Evolutionary conservation across 1,284 basidiomycete species (phyloP), one percentile per base, ranked within the genome.

Genomic region (Phellopilus nigrolimitatus): DNA sequence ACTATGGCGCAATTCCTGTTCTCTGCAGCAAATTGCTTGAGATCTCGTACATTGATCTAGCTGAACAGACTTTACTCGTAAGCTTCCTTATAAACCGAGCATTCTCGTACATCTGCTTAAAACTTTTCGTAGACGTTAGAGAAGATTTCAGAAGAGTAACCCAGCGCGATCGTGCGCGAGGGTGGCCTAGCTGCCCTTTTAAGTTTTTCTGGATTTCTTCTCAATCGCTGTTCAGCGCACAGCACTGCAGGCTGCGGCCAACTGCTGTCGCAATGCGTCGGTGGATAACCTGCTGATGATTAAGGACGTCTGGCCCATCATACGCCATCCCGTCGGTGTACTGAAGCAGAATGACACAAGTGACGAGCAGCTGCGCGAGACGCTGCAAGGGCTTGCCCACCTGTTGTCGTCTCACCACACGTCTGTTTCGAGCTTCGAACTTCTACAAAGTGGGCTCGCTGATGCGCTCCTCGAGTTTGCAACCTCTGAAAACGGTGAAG

Each of bases 91-190:
- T 56, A 49, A 41, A 51, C 38, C 28, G 55, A 46, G 33, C 37
- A 51, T 39, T 48, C 22, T 42, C 38, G n/a, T 24, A 40, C 40
- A 37, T 51, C 48, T 24, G 61, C 63, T 57, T 65, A 59, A 58
- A 57, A 52, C 53, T 61, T 60, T 53, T 59, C 59, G 51, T 63
- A 95, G 93, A 97, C 94, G 0, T 76, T 97, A 71, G 93, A 97
- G 71, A 97, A 97, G 72, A 94, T 97, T 39, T 95, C 93, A 1
- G 91, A 94, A 65, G 95, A 97, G 67, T 92, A 93, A 60, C 94
- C 95, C 1, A 89, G 88, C 54, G 83, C 93, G 9, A 95, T 97
- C 59, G 92, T 97, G 15, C 84, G 91, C 46, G 94, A 97, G 71
- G 91, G 91, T 47, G 95, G 95, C 34, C 76, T 97, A 15, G 82